phyloP scores from a whole-genome alignment of 306 rosid genomes.

The Malus fusca region DNA sequence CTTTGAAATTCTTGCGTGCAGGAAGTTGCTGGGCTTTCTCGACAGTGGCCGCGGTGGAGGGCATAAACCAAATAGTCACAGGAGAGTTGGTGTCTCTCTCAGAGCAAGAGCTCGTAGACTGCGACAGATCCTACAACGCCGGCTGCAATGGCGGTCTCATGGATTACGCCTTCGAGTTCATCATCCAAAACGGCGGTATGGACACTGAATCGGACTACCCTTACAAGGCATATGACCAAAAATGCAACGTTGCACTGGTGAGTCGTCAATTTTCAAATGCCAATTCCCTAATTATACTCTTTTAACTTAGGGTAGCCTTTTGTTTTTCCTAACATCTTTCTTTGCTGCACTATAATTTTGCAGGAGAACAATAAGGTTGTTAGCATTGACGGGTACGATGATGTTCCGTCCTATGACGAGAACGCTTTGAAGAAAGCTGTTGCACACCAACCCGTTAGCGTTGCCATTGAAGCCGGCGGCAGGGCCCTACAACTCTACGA shows the following conservation, averaged over 20 bases:
- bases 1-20: neutral
- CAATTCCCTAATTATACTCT: neutral
- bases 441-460: conserved; percentile 55
- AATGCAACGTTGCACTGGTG: conserved; percentile 52
- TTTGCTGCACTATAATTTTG: neutral
- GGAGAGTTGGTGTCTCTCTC: conserved; percentile 70
- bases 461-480: conserved; percentile 66
- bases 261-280: neutral
- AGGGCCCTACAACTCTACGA: conserved; percentile 58
- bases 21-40: conserved; percentile 99
- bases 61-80: conserved; percentile 65
- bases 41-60: conserved; percentile 77
- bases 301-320: neutral
- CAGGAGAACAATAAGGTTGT: conserved; percentile 62
- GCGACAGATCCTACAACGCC: conserved; percentile 51
- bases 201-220: conserved; percentile 84
- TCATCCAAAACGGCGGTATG: conserved; percentile 75
- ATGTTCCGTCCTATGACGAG: conserved; percentile 62
- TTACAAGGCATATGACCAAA: conserved; percentile 44
- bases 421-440: conserved; percentile 44
- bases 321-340: neutral
- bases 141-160: conserved; percentile 91
- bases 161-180: conserved; percentile 88
- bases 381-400: conserved; percentile 69
- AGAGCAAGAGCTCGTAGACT: conserved; percentile 88